Percentiles rank a stretch among this genome's conserved stretches.
Evolutionary conservation across 441 rosid genomes (phyloP).

Genomic region (Croton laevigatus): DNA sequence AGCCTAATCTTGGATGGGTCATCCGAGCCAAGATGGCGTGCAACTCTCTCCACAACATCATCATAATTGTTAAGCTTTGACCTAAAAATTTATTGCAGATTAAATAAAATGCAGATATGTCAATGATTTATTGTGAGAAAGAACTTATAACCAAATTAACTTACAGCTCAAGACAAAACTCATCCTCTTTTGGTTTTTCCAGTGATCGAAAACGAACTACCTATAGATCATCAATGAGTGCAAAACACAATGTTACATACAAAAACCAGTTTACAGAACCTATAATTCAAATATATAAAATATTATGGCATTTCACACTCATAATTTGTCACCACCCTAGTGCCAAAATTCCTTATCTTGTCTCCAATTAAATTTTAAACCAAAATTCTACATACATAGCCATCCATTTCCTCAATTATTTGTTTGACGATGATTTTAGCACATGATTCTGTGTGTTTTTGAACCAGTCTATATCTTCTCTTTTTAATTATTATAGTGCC

Average conservation of each 20-base stretch:
- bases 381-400: too few species aligned
- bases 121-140: neutral
- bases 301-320: neutral
- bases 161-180: slow-evolving; percentile 85
- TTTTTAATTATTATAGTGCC: neutral
- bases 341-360: neutral
- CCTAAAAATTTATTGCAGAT: slow-evolving; percentile 36
- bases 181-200: slow-evolving; percentile 95
- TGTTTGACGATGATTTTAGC: neutral
- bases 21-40: slow-evolving; percentile 71
- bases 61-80: slow-evolving; percentile 87
- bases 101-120: neutral
- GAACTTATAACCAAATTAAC: slow-evolving; percentile 23
- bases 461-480: neutral
- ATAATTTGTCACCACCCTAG: neutral
- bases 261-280: neutral
- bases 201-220: slow-evolving; percentile 84
- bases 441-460: neutral
- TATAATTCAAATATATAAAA: neutral
- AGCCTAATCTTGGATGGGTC: slow-evolving; percentile 94
- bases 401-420: neutral
- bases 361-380: neutral
- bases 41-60: slow-evolving; percentile 85
- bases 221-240: slow-evolving; percentile 31
- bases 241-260: neutral